These are phyloP conservation scores for Coniochaeta hoffmannii DNA, from an alignment of 2,329 filamentous ascomycete species.

Conservation along the genomic window DNA sequence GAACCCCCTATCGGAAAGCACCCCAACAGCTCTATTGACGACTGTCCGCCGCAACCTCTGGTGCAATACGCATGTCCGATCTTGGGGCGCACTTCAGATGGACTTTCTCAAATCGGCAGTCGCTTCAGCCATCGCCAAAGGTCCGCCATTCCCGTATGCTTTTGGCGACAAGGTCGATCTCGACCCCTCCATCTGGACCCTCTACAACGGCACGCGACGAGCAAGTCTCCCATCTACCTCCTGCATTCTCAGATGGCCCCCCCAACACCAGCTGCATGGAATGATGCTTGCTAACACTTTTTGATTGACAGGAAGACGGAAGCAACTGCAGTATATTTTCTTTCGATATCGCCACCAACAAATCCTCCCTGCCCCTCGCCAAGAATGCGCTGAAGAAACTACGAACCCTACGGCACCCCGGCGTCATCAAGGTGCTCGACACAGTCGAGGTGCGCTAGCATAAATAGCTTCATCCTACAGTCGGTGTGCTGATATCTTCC, in stretches of 20 bases:
- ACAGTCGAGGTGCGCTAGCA: constrained; percentile 67
- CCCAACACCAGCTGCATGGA: neutral
- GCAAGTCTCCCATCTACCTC: constrained; percentile 39
- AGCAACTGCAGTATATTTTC: constrained; percentile 95
- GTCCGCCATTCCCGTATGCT: constrained; percentile 83
- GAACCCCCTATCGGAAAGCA: neutral
- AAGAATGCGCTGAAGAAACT: constrained; percentile 92
- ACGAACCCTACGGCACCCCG: constrained; percentile 86
- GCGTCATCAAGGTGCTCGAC: constrained; percentile 88
- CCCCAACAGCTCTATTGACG: neutral
- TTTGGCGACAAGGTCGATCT: constrained; percentile 91
- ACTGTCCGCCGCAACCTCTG: neutral
- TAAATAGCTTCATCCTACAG: neutral
- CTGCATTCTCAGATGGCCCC: neutral
- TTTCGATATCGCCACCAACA: constrained; percentile 81
- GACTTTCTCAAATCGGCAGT: constrained; percentile 98
- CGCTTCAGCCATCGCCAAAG: constrained; percentile 92
- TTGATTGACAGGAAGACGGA: constrained; percentile 66
- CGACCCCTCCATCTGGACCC: constrained; percentile 91
- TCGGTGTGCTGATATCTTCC: constrained; percentile 4
- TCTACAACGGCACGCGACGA: constrained; percentile 88
- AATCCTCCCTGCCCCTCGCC: constrained; percentile 73
- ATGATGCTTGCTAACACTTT: constrained; percentile 2
- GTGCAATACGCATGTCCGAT: neutral
- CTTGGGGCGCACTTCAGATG: constrained; percentile 45